Percentiles rank a stretch among this genome's conserved stretches.
phyloP scores from a whole-genome alignment of 768 basidiomycete genomes.

The Tylopilus vinaceipallidus region DNA sequence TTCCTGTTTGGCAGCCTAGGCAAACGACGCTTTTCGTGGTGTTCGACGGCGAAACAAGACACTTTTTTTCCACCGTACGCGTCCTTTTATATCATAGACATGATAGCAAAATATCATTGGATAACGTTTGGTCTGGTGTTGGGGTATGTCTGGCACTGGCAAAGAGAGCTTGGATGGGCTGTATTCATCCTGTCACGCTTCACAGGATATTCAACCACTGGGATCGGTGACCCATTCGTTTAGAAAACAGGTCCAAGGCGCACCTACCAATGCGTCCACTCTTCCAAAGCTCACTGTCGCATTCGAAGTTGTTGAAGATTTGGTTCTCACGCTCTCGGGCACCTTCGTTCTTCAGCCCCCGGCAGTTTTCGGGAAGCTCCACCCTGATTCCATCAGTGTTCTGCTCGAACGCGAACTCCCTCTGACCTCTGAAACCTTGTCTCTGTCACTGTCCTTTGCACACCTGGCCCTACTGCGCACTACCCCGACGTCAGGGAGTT shows the following conservation, averaged over 20 bases:
- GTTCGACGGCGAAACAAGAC: conserved; percentile 21
- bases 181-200: background rate
- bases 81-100: conserved; percentile 24
- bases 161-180: background rate
- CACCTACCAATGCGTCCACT: conserved; percentile 11
- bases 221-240: conserved; percentile 11
- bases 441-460: conserved; percentile 21
- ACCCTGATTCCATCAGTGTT: conserved; percentile 4
- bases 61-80: conserved; percentile 20
- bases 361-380: conserved; percentile 1
- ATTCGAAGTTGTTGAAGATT: conserved; percentile 21
- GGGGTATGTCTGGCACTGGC: conserved; percentile 17
- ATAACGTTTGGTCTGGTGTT: conserved; percentile 9
- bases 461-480: conserved; percentile 23
- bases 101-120: background rate
- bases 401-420: conserved; percentile 15
- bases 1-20: conserved; percentile 25
- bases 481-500: background rate
- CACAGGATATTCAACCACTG: conserved; percentile 19
- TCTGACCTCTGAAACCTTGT: conserved; percentile 16
- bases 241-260: background rate
- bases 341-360: conserved; percentile 15
- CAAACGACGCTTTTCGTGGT: conserved; percentile 22
- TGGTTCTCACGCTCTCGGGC: conserved; percentile 1
- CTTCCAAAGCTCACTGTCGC: conserved; percentile 21